Evolutionary conservation across 139 green algal genomes (phyloP).

Genomic region (Volvox africanus): DNA sequence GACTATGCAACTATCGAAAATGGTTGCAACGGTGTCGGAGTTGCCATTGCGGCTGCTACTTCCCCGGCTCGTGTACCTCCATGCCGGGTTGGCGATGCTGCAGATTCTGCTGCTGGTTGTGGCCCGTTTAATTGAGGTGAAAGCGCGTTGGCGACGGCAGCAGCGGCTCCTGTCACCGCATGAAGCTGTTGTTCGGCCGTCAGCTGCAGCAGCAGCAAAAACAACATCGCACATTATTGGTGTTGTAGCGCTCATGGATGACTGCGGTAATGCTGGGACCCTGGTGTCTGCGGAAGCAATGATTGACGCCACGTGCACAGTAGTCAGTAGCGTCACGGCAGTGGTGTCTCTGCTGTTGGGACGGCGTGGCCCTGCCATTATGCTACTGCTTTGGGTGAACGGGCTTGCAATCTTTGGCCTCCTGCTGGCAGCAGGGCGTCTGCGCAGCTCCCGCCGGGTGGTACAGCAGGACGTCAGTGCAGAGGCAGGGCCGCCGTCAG

Average conservation of each 20-base stretch:
- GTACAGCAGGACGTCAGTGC: not conserved
- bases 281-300: not conserved
- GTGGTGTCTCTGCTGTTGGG: slow-evolving; percentile 63
- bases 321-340: slow-evolving; percentile 8
- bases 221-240: not conserved
- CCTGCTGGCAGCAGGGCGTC: not conserved
- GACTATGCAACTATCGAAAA: not conserved
- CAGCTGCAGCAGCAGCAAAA: not conserved
- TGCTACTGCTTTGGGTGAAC: slow-evolving; percentile 60
- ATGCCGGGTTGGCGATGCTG: slow-evolving; percentile 3
- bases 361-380: slow-evolving; percentile 47
- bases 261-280: too few species aligned
- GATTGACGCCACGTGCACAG: not conserved
- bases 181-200: not conserved
- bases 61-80: slow-evolving; percentile 53
- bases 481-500: not conserved
- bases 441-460: not conserved
- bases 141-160: slow-evolving; percentile 14
- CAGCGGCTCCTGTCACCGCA: not conserved
- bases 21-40: not conserved
- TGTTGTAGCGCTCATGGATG: not conserved
- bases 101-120: slow-evolving; percentile 2
- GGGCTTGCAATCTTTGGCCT: slow-evolving; percentile 30
- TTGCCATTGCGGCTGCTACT: slow-evolving; percentile 64
- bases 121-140: too few species aligned